phyloP scores from a whole-genome alignment of 306 rosid genomes.

The Parietaria judaica region DNA sequence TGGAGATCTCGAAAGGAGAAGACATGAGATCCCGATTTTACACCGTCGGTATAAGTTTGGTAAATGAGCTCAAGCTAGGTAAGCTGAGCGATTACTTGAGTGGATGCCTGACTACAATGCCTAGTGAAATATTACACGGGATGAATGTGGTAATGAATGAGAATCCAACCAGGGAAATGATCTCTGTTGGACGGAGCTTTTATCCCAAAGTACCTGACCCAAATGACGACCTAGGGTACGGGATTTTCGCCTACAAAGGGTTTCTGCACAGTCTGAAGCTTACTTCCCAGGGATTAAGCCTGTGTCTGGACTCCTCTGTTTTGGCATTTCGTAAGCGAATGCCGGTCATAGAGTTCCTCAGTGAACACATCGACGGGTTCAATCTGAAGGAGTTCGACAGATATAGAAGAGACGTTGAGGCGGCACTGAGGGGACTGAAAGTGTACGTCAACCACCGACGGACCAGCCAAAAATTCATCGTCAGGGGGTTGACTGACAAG shows the following conservation, averaged over 20 bases:
- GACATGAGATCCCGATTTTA: conserved; percentile 33
- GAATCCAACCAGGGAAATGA: conserved; percentile 44
- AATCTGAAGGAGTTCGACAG: conserved; percentile 23
- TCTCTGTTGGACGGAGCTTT: conserved; percentile 48
- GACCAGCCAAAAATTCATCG: conserved; percentile 39
- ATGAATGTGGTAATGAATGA: conserved; percentile 72
- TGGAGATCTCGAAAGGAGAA: conserved; percentile 47
- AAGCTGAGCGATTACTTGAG: conserved; percentile 51
- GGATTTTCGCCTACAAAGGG: conserved; percentile 44
- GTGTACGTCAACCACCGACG: conserved; percentile 63
- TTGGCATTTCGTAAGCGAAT: conserved; percentile 49
- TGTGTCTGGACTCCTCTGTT: conserved; percentile 68
- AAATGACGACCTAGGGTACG: conserved; percentile 38
- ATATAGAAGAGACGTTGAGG: conserved; percentile 28
- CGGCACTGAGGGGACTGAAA: conserved; percentile 36
- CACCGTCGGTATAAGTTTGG: conserved; percentile 33
- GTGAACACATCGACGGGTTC: conserved; percentile 29
- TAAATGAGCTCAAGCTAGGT: conserved; percentile 34
- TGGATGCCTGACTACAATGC: conserved; percentile 27
- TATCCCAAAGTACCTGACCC: conserved; percentile 34
- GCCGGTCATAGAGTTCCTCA: conserved; percentile 50
- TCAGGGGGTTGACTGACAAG: conserved; percentile 31
- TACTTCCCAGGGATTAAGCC: conserved; percentile 53
- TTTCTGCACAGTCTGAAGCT: conserved; percentile 51
- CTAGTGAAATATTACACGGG: conserved; percentile 69